phyloP scores from a whole-genome alignment of 2,329 filamentous ascomycete genomes.

The Huntiella abstrusa region DNA sequence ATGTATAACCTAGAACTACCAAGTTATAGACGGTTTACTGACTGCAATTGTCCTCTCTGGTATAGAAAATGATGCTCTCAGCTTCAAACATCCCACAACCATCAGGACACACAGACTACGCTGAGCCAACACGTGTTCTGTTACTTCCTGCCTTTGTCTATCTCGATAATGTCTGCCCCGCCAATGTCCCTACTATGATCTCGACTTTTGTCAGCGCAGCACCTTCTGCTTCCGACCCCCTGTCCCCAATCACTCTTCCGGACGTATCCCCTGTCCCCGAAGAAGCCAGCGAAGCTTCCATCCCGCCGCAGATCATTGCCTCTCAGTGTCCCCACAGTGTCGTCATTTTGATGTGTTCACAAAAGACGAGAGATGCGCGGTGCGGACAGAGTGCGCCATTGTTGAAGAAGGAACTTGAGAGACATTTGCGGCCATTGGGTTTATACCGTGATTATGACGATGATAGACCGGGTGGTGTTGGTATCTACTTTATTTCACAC shows the following conservation, averaged over 20 bases:
- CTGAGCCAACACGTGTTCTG: slow-evolving; percentile 56
- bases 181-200: slow-evolving; percentile 53
- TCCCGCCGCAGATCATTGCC: slow-evolving; percentile 15
- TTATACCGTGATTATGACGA: slow-evolving; percentile 78
- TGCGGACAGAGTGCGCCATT: slow-evolving; percentile 89
- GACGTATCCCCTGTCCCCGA: slow-evolving; percentile 16
- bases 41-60: too few species aligned
- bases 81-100: slow-evolving; percentile 82
- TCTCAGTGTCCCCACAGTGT: slow-evolving; percentile 60
- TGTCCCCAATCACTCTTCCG: slow-evolving; percentile 25
- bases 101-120: slow-evolving; percentile 41
- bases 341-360: slow-evolving; percentile 83
- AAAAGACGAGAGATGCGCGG: slow-evolving; percentile 81
- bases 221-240: slow-evolving; percentile 54
- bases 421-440: slow-evolving; percentile 68
- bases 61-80: slow-evolving; percentile 68
- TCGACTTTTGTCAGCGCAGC: slow-evolving; percentile 47
- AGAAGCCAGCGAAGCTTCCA: slow-evolving; percentile 17
- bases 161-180: slow-evolving; percentile 67
- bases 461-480: slow-evolving; percentile 74
- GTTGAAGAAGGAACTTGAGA: slow-evolving; percentile 71
- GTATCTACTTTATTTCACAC: slow-evolving; percentile 91
- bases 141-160: slow-evolving; percentile 71
- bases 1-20: slow-evolving; percentile 17
- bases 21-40: neutral